phyloP scores from a whole-genome alignment of 1,284 basidiomycete genomes.

The Uromyces viciae-fabae region DNA sequence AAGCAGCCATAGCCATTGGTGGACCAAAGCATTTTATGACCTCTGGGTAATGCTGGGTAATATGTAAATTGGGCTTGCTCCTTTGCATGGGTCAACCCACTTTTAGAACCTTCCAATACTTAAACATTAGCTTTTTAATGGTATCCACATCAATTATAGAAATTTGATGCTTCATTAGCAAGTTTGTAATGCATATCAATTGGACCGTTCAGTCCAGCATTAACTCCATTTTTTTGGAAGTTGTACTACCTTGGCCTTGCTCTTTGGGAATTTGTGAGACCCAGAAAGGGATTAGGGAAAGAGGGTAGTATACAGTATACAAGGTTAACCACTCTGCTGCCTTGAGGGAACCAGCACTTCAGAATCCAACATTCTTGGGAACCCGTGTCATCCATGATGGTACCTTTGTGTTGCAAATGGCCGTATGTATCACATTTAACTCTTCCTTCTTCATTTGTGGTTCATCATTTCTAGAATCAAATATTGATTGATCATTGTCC shows the following conservation, averaged over 20 bases:
- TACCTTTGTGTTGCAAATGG: not conserved
- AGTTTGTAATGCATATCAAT: not conserved
- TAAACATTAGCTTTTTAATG: not conserved
- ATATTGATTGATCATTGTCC: not conserved
- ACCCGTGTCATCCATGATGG: conserved; percentile 16
- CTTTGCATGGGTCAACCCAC: not conserved
- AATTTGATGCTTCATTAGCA: not conserved
- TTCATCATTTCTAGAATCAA: not conserved
- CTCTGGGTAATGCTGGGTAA: not conserved
- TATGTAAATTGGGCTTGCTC: not conserved
- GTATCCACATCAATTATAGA: not conserved
- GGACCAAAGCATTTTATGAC: conserved; percentile 4
- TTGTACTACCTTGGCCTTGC: not conserved
- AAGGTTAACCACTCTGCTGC: conserved; percentile 9
- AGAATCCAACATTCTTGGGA: not conserved
- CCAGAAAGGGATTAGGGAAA: not conserved
- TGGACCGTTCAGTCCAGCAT: not conserved
- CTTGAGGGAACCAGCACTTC: not conserved
- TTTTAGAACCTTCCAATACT: not conserved
- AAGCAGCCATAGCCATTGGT: not conserved
- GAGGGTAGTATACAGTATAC: not conserved
- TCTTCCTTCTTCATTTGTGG: not conserved
- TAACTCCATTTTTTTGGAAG: not conserved
- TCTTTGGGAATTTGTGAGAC: not conserved
- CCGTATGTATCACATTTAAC: not conserved